Conservation (phyloP, 495 filamentous ascomycete species). For the Parathielavia appendiculata region DNA sequence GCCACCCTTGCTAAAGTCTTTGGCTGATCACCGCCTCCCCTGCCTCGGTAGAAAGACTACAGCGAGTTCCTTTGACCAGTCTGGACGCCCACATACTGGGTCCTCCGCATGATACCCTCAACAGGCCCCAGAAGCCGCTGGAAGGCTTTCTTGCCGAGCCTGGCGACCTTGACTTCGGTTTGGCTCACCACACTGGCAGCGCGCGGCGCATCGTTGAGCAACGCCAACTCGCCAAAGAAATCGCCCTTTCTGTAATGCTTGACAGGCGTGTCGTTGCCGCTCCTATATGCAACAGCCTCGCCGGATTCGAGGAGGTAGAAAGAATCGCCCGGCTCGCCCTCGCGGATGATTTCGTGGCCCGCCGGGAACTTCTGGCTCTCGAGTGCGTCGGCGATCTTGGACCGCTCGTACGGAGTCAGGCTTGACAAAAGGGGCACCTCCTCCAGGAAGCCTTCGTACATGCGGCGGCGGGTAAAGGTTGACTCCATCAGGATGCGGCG, state of each 20-base stretch:
- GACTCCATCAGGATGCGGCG: conserved; percentile 97
- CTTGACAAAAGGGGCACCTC: conserved; percentile 84
- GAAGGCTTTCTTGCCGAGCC: conserved; percentile 87
- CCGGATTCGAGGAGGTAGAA: conserved; percentile 91
- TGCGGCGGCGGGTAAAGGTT: conserved; percentile 87
- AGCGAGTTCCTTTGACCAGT: conserved; percentile 50
- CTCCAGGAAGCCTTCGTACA: conserved; percentile 97
- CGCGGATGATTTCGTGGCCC: conserved; percentile 77
- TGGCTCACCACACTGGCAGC: conserved; percentile 82
- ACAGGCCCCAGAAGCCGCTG: conserved; percentile 89
- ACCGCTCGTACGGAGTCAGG: conserved; percentile 83
- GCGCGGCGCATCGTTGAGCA: conserved; percentile 88
- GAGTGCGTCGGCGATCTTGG: conserved; percentile 94
- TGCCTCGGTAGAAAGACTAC: conserved; percentile 25
- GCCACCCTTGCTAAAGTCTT: not conserved
- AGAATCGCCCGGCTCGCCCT: conserved; percentile 86
- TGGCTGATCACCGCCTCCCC: not conserved
- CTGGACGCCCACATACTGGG: conserved; percentile 49
- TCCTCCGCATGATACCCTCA: conserved; percentile 88
- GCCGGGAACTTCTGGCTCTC: conserved; percentile 81
- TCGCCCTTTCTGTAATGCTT: conserved; percentile 84
- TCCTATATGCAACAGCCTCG: conserved; percentile 80
- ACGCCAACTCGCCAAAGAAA: conserved; percentile 92
- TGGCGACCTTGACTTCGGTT: conserved; percentile 90
- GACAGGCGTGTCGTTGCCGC: conserved; percentile 56